Evolutionary conservation across 805 yeast genomes (phyloP), one percentile per base, ranked within the genome.

Genomic region (Saccharomycopsis vini): DNA sequence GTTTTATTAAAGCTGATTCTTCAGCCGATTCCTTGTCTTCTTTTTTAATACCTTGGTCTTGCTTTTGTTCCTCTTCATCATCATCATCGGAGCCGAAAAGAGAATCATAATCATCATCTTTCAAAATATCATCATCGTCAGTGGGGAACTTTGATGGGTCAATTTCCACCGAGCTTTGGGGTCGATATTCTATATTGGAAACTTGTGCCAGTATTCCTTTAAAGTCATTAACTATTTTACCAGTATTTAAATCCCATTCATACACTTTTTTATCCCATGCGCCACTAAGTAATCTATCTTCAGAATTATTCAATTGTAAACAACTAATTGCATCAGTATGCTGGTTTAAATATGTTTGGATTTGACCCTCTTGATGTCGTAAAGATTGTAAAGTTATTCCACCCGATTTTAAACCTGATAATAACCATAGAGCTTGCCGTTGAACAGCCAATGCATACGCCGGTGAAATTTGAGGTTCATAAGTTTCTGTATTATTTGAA

Each of bases 381-480:
- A 86, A 75, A 1, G 95, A 78, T 59, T 88, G 95, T 46, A 92
- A 58, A 1, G 87, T 71, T 26, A 92, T 85, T 1, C 96, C 97
- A 22, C 98, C 98, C 26, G 77, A 72, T 33, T 73, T 68, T 19
- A 88, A 69, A 0, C 98, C 98, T 29, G 90, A 72, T 15, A 89
- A 59, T 36, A 92, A 66, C 92, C 96, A 92, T 34, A 78, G 66
- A 3, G 92, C 85, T 53, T 84, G 85, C 19, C 77, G 69, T 53
- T 92, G 95, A 1, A 76, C 94, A 12, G 84, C 95, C 51, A 92
- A 58, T 0, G 97, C 75, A 58, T 86, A 84, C 0, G 89, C 97
- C 0, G 97, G 96, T 16, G 90, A 84, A 7, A 79, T 62, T 40
- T 69, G 64, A 3, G 89, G 88, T 46, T 62, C 66, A 47, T 69